These are phyloP conservation scores for Blastocystis sp. DNA, from an alignment of 352 stramenopile species.

Conservation along the genomic window DNA sequence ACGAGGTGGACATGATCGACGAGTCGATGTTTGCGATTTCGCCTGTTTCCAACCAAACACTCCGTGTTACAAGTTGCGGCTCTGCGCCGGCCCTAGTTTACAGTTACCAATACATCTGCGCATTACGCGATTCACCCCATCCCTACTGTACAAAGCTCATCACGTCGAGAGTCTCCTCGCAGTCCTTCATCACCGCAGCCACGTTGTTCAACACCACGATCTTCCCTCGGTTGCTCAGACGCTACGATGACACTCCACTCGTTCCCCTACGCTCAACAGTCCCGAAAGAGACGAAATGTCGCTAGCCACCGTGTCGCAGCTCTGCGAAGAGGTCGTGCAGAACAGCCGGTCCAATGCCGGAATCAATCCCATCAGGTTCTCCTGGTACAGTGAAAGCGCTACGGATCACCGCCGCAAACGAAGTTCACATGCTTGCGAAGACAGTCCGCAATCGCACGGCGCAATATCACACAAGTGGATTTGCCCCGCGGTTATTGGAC, in stretches of 20 bases:
- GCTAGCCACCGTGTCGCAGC: not conserved
- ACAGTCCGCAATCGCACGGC: not conserved
- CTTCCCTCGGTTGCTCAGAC: slow-evolving; percentile 22
- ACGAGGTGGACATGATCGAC: slow-evolving; percentile 28
- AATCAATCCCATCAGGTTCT: not conserved
- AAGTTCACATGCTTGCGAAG: not conserved
- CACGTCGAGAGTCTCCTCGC: slow-evolving; percentile 3
- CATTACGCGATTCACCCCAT: not conserved
- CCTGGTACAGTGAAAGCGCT: not conserved
- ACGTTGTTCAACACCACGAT: slow-evolving; percentile 11
- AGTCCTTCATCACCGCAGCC: not conserved
- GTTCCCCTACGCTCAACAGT: not conserved
- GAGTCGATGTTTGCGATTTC: slow-evolving; percentile 22
- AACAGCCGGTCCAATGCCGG: not conserved
- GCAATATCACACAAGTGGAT: slow-evolving; percentile 44
- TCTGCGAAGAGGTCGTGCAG: not conserved
- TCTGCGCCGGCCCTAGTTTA: slow-evolving; percentile 46
- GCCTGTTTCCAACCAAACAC: slow-evolving; percentile 3
- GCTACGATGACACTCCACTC: not conserved
- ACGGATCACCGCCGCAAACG: not conserved
- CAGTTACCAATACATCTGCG: slow-evolving; percentile 25
- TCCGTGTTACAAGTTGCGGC: not conserved
- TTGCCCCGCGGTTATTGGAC: slow-evolving; percentile 2
- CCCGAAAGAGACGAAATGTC: not conserved
- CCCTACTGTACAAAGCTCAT: slow-evolving; percentile 34